Base-by-base conservation (phyloP, 2,329 filamentous ascomycete genomes). In the Cladosporium sp. region DNA sequence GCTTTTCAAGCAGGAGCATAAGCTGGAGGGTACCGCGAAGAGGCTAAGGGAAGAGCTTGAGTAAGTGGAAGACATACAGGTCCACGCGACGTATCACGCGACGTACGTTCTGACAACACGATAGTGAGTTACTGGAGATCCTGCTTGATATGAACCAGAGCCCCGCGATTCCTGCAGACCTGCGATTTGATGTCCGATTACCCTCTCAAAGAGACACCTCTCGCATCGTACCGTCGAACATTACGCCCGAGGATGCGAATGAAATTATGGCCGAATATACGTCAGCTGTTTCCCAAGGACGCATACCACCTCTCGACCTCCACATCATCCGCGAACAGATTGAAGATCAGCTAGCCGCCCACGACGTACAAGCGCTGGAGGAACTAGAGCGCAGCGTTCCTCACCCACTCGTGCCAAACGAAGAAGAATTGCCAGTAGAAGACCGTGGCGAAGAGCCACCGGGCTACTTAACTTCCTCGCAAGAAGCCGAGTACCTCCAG, bases 1-100 rank as follows among this genome's bases (percentile, higher is more conserved):
- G 51, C 78, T 93, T 55, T 93, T 93, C 71, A 83, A 83, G 62
- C 79, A 87, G 51, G 90, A 93, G 70, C 87, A 88, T 68, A 85
- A 86, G 70, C 87, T 91, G 34, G 83, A 86, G 56, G 83, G 85
- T 59, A 86, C 89, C 3, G 87, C 89, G 18, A 90, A 88, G 69
- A 81, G 90, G 49, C 79, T 98, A 56, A 86, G 89, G 53, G 84
- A 95, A 63, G 87, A 96, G 72, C 95, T 95, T 63, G 92, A 97
- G 91, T 95, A 79, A 64, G 85, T 71, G 34, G 14, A 9, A 9
- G 9, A 43, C 10, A 16, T 18, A 3, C 13, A 33, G 19, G 18
- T 37, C 9, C 16, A n/a, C 10, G 16, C 7, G n/a, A 49, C 38
- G 34, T 13, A 18, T 53, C 43, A 46, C 42, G 43, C 41, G 40